Percentiles rank a stretch among this genome's conserved stretches.
These are phyloP conservation scores for Botrytis fabae DNA, from an alignment of 2,329 filamentous ascomycete species.

Conservation along the genomic window DNA sequence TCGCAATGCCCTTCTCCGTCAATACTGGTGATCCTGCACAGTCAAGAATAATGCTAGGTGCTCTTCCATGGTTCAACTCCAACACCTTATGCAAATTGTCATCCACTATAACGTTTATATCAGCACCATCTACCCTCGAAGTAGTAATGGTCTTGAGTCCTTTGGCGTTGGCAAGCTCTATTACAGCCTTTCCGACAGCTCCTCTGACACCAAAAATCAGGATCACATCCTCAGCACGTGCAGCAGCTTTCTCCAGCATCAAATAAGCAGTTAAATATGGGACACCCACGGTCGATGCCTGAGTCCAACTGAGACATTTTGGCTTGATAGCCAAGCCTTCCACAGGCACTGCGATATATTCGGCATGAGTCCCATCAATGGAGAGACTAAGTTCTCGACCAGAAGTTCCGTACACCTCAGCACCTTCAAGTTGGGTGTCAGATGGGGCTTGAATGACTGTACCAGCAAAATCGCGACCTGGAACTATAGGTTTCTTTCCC, in stretches of 20 bases:
- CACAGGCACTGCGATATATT: not conserved
- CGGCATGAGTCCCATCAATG: not conserved
- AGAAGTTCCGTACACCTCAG: not conserved
- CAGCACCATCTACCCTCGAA: not conserved
- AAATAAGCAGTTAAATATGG: constrained; percentile 2
- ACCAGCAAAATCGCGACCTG: not conserved
- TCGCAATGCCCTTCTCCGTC: constrained; percentile 8
- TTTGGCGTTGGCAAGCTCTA: not conserved
- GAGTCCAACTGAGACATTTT: not conserved
- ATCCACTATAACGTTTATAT: constrained; percentile 3
- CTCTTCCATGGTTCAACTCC: not conserved
- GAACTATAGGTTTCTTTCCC: not conserved
- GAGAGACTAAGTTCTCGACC: not conserved
- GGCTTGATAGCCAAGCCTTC: not conserved
- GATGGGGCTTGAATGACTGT: not conserved
- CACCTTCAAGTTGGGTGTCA: not conserved
- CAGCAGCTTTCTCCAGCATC: not conserved
- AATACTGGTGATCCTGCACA: not conserved
- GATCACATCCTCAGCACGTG: not conserved
- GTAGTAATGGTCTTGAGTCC: not conserved
- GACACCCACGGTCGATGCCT: not conserved
- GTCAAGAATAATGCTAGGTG: constrained; percentile 12
- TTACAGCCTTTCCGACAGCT: not conserved
- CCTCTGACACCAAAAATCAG: not conserved
- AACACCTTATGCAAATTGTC: not conserved